Percentiles rank a stretch among this genome's conserved stretches.
phyloP scores from a whole-genome alignment of 805 yeast genomes.

The Naumovozyma dairenensis region DNA sequence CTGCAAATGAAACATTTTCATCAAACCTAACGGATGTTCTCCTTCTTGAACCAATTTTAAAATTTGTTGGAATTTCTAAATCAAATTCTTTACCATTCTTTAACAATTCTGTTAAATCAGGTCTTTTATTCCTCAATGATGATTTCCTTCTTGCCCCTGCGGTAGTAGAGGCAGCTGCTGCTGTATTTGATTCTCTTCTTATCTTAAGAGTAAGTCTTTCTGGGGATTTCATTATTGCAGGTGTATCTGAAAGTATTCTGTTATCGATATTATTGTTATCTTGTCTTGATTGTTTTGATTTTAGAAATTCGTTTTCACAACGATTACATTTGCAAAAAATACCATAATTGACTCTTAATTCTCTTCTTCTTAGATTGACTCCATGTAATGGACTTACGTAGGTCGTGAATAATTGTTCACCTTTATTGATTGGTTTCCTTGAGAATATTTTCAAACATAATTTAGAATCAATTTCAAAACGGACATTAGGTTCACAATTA shows the following conservation, averaged over 20 bases:
- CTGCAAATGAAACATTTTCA: constrained; percentile 47
- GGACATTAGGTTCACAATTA: constrained; percentile 62
- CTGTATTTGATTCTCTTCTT: background rate
- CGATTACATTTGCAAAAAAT: constrained; percentile 59
- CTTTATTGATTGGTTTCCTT: constrained; percentile 43
- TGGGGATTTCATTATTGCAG: background rate
- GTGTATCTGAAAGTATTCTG: too few species aligned
- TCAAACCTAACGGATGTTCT: constrained; percentile 60
- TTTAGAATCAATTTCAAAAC: constrained; percentile 36
- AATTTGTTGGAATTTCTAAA: constrained; percentile 34
- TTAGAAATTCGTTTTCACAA: constrained; percentile 34
- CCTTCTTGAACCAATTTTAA: constrained; percentile 30
- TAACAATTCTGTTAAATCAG: constrained; percentile 41
- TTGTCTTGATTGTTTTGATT: background rate
- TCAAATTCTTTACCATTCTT: constrained; percentile 38
- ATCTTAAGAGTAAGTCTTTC: too few species aligned
- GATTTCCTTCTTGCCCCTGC: constrained; percentile 20
- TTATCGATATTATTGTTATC: background rate
- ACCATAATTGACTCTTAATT: constrained; percentile 69
- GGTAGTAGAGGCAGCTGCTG: constrained; percentile 1
- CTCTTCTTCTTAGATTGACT: constrained; percentile 52
- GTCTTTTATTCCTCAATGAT: constrained; percentile 25
- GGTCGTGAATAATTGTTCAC: constrained; percentile 60
- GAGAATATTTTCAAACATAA: constrained; percentile 53
- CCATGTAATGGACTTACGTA: constrained; percentile 62